Percentiles rank a stretch among this genome's conserved stretches.
phyloP scores from a whole-genome alignment of 495 filamentous ascomycete species.

The Neurospora tetrasperma region DNA sequence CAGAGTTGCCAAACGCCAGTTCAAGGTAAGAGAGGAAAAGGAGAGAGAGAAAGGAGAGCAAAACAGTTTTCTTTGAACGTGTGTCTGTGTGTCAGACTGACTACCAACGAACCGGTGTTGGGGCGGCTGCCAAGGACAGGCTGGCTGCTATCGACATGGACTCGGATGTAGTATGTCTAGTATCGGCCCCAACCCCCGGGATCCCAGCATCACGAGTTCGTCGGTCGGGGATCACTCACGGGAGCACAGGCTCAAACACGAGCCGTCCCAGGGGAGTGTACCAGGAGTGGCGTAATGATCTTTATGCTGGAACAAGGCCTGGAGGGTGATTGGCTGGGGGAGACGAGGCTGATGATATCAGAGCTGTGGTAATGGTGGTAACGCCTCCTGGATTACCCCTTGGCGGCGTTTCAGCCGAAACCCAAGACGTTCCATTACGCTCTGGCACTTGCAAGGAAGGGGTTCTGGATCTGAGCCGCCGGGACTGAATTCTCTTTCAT shows the following conservation, averaged over 20 bases:
- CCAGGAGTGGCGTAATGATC: slow-evolving; percentile 10
- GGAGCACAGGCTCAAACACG: slow-evolving; percentile 28
- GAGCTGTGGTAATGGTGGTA: slow-evolving; percentile 4
- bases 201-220: slow-evolving; percentile 7
- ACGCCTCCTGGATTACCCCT: slow-evolving; percentile 10
- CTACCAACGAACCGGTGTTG: neutral
- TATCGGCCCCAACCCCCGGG: neutral
- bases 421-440: slow-evolving; percentile 22
- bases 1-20: slow-evolving; percentile 14
- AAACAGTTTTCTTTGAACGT: neutral
- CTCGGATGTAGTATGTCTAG: neutral
- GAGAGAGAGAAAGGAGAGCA: slow-evolving; percentile 3
- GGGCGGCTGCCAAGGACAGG: neutral
- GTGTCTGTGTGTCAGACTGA: neutral
- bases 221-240: slow-evolving; percentile 6
- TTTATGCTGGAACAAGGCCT: slow-evolving; percentile 17
- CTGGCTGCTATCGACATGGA: neutral
- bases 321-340: slow-evolving; percentile 14
- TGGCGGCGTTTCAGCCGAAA: slow-evolving; percentile 30
- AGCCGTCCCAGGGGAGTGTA: slow-evolving; percentile 16
- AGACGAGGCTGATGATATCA: slow-evolving; percentile 23
- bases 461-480: neutral
- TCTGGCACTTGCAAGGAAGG: neutral
- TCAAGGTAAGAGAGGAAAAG: slow-evolving; percentile 9
- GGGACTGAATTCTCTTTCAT: neutral